Evolutionary conservation across 2,329 filamentous ascomycete genomes (phyloP).

Genomic region (Botrytis sinoallii): DNA sequence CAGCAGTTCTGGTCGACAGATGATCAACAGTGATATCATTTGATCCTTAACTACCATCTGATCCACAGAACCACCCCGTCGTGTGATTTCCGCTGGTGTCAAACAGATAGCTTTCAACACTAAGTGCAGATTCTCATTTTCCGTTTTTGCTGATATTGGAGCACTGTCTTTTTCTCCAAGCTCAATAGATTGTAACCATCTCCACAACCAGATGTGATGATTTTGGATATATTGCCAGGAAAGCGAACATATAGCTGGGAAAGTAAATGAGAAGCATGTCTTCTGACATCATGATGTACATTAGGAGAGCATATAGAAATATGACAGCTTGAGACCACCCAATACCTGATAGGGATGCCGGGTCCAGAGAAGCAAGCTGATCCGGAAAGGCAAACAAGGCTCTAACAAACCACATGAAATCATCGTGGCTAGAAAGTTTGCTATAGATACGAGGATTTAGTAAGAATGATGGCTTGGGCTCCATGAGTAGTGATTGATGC

Average conservation of each 20-base stretch:
- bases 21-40: constrained; percentile 71
- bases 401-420: constrained; percentile 72
- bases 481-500: constrained; percentile 63
- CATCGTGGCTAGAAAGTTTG: constrained; percentile 71
- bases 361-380: constrained; percentile 46
- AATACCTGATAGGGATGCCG: constrained; percentile 50
- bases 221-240: constrained; percentile 55
- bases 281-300: constrained; percentile 60
- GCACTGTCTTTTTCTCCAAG: constrained; percentile 75
- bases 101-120: constrained; percentile 63
- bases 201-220: constrained; percentile 75
- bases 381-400: constrained; percentile 63
- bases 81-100: constrained; percentile 48
- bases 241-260: constrained; percentile 61
- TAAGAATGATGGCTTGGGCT: constrained; percentile 84
- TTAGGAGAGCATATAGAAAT: constrained; percentile 67
- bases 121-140: constrained; percentile 60
- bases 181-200: constrained; percentile 68
- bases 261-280: constrained; percentile 59
- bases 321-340: constrained; percentile 85
- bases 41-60: constrained; percentile 60
- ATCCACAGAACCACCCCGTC: constrained; percentile 44
- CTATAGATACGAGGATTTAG: constrained; percentile 81
- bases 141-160: constrained; percentile 62
- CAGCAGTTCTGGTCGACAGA: constrained; percentile 75